Evolutionary conservation across 768 basidiomycete genomes (phyloP).

Genomic region (Pulveroboletus sp.): DNA sequence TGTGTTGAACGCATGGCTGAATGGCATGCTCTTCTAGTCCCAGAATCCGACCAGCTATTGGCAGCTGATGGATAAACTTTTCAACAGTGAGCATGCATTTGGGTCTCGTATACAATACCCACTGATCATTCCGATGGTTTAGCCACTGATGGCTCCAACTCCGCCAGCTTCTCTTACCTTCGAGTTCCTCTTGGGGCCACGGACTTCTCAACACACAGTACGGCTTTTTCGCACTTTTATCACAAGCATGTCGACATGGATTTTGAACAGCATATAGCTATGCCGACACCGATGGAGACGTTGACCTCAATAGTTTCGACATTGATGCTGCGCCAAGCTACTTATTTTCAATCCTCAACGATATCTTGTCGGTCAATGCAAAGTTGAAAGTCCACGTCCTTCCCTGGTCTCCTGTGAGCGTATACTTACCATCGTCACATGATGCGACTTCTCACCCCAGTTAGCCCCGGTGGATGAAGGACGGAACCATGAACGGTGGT

Average conservation of each 20-base stretch:
- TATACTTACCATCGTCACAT: background rate
- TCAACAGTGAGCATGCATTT: slow-evolving; percentile 32
- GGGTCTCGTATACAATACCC: background rate
- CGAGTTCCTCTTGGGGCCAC: slow-evolving; percentile 69
- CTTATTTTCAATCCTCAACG: slow-evolving; percentile 56
- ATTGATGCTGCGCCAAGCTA: slow-evolving; percentile 55
- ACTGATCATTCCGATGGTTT: background rate
- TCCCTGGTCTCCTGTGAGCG: slow-evolving; percentile 71
- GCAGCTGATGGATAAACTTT: slow-evolving; percentile 53
- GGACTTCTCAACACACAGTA: slow-evolving; percentile 62
- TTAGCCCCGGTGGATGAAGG: slow-evolving; percentile 80
- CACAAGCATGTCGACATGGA: background rate
- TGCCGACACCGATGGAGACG: slow-evolving; percentile 60
- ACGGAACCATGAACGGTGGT: slow-evolving; percentile 64
- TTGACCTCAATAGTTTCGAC: slow-evolving; percentile 52
- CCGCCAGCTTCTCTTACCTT: slow-evolving; percentile 66
- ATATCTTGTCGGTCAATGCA: slow-evolving; percentile 57
- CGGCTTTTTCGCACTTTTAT: slow-evolving; percentile 8
- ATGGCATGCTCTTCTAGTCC: slow-evolving; percentile 30
- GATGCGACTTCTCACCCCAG: background rate
- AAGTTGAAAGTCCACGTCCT: slow-evolving; percentile 51
- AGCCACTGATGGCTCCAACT: slow-evolving; percentile 55
- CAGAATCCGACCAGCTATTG: slow-evolving; percentile 54
- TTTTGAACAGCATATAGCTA: slow-evolving; percentile 51
- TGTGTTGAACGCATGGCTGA: slow-evolving; percentile 1